Conservation (phyloP, 2,329 filamentous ascomycete species). For the Venturia aucupariae region DNA sequence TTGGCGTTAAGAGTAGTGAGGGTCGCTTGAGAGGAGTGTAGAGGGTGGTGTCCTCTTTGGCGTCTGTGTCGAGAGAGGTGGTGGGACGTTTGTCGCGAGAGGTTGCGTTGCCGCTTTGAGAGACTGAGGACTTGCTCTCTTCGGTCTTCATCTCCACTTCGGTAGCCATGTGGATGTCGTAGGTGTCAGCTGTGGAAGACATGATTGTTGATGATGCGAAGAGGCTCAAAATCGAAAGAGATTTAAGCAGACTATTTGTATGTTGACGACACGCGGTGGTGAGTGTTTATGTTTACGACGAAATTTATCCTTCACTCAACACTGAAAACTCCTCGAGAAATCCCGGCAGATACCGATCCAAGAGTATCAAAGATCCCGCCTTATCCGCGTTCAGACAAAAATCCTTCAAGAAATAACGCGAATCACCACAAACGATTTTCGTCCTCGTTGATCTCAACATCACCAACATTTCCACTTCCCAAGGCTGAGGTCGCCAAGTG, state of each 20-base stretch:
- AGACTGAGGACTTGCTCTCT: not conserved
- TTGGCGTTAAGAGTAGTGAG: not conserved
- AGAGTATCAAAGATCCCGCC: not conserved
- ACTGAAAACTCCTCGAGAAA: not conserved
- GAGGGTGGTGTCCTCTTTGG: not conserved
- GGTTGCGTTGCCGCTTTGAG: not conserved
- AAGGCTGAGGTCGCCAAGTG: no score
- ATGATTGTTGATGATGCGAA: not conserved
- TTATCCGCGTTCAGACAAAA: not conserved
- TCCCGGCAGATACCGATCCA: not conserved
- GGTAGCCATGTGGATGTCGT: not conserved
- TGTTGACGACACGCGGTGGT: not conserved
- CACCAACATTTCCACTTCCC: no score
- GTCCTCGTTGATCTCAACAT: no score
- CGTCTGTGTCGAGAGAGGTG: not conserved
- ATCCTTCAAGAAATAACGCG: not conserved
- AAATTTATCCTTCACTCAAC: not conserved
- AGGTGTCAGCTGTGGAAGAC: not conserved
- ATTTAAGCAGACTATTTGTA: not conserved
- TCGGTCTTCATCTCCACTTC: not conserved
- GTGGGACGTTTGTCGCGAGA: not conserved
- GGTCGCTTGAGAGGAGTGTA: not conserved
- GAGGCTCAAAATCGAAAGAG: not conserved
- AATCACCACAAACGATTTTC: no score
- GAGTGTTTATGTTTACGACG: not conserved